Evolutionary conservation across 2,329 filamentous ascomycete species (phyloP), one percentile per base, ranked within the genome.

Genomic region (Talaromyces sp.): DNA sequence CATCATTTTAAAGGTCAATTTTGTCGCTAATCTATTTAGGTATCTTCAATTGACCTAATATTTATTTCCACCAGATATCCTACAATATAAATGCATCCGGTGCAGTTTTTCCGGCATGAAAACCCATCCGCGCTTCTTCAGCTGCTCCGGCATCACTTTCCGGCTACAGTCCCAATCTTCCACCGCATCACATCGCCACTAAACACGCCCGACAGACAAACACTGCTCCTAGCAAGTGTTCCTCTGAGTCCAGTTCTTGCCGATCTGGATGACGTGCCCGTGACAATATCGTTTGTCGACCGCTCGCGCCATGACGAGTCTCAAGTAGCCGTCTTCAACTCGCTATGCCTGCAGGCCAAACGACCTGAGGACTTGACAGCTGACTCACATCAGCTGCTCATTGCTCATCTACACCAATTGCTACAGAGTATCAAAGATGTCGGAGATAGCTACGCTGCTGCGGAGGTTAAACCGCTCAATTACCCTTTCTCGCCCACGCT

Each of bases 231-330:
- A 5, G 30, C 57, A n/a, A 59, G 27, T 28, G 10, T 53, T 23
- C 44, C 57, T 44, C 57, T 47, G 12, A 54, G 3, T 12, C 10
- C 50, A 6, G 28, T 2, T 28, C 28, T 44, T n/a, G 30, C 30
- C 7, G 30, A 51, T 18, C 36, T 51, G 6, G 42, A 53, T 31
- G 14, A 53, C 44, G 14, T 36, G 5, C 30, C 23, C 23, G 31
- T 42, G 23, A 59, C 47, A 10, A 16, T 59, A 6, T 52, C 44
- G 3, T 52, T 59, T 31, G 44, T 54, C 16, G 57, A 59, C 18
- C 57, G 57, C 14, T 59, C 57, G 50, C 57, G 57, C 10, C 57
- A 50, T 14, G 50, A 59, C 7, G 57, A 59, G 23, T 52, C 57
- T 4, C 57, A 59, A 42, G 16, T 53, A 1, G 44, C 44, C 33